Conservation (phyloP, 2,329 filamentous ascomycete species). For the Verticillium nubilum region DNA sequence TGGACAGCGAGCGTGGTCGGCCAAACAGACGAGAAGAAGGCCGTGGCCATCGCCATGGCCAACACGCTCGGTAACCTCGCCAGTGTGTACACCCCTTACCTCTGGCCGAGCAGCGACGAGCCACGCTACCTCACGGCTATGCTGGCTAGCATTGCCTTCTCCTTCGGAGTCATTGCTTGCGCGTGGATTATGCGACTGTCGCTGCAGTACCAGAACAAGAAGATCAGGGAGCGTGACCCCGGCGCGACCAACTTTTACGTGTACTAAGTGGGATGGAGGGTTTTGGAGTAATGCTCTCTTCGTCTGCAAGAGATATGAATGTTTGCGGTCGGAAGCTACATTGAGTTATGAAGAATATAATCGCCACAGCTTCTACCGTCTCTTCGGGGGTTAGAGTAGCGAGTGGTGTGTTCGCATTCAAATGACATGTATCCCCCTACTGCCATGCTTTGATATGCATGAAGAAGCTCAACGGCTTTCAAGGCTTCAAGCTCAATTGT, state of each 20-base stretch:
- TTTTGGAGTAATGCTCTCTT: too few relatives aligned
- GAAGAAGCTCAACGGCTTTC: too few relatives aligned
- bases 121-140: conserved; percentile 14
- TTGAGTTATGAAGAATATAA: too few relatives aligned
- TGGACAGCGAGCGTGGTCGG: conserved; percentile 35
- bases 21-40: conserved; percentile 42
- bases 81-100: conserved; percentile 14
- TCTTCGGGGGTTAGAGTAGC: too few relatives aligned
- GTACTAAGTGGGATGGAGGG: too few relatives aligned
- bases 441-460: too few relatives aligned
- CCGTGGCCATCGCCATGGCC: conserved; percentile 29
- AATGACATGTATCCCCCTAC: too few relatives aligned
- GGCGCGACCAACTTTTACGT: conserved; percentile 21
- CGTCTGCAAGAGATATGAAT: too few relatives aligned
- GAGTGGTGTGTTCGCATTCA: too few relatives aligned
- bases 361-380: too few relatives aligned
- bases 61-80: conserved; percentile 11
- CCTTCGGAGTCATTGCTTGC: conserved; percentile 25
- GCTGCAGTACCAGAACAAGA: conserved; percentile 29
- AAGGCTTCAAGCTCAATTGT: too few relatives aligned
- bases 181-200: conserved; percentile 29
- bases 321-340: too few relatives aligned
- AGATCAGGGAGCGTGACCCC: conserved; percentile 17
- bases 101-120: conserved; percentile 10
- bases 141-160: conserved; percentile 17